Conservation (phyloP, 306 rosid genomes). For the Astragalus glycyphyllos region DNA sequence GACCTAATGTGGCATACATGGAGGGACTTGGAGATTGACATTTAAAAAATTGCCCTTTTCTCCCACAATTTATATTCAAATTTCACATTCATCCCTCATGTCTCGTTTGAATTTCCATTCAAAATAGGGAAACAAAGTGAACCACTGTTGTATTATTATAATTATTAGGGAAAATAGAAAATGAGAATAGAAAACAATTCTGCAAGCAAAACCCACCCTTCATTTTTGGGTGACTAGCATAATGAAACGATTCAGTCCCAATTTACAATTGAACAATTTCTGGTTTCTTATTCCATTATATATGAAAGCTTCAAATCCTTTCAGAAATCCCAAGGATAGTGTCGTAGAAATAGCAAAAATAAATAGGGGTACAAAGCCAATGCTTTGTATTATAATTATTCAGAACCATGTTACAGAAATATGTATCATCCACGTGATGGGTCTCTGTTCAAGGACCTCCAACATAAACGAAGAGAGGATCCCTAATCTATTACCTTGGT, state of each 20-base stretch:
- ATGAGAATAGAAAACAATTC: neutral
- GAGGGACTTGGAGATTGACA: neutral
- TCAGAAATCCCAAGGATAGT: too few relatives aligned
- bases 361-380: neutral
- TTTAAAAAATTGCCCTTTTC: neutral
- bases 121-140: neutral
- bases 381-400: neutral
- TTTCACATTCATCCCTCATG: constrained; percentile 4
- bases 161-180: neutral
- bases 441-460: neutral
- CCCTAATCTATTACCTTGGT: neutral
- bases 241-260: too few relatives aligned
- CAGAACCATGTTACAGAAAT: constrained; percentile 20
- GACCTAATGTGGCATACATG: constrained; percentile 1
- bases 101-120: neutral
- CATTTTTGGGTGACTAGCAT: too few relatives aligned
- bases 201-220: neutral
- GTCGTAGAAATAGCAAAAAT: neutral
- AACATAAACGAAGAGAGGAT: neutral
- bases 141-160: neutral
- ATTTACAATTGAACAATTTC: too few relatives aligned
- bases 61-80: constrained; percentile 11
- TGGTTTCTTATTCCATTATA: too few relatives aligned
- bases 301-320: too few relatives aligned
- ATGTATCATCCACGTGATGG: constrained; percentile 6